Base-by-base conservation (phyloP, 1,284 basidiomycete genomes). In the Leccinum fallax region DNA sequence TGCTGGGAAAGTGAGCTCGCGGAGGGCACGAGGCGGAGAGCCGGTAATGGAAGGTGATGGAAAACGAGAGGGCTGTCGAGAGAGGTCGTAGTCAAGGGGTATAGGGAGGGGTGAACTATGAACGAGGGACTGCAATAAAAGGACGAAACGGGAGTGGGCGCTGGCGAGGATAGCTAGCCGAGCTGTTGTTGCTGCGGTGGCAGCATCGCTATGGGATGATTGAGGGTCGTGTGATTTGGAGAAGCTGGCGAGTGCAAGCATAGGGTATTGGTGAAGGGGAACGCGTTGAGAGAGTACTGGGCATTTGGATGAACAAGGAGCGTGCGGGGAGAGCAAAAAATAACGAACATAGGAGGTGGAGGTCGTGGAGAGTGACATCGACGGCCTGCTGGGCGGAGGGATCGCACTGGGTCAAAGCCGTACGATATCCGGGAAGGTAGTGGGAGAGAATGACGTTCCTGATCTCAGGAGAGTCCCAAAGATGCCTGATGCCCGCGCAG, bases 61-160 rank as follows among this genome's bases (percentile, higher is more conserved):
- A 60, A 59, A 58, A 4, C 60, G 72, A 68, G 61, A 62, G 60
- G 67, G 70, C 65, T 59, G 60, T 26, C 60, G 60, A 34, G 66
- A 32, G 64, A 64, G 58, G 66, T 85, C 80, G 34, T 72, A 73
- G 61, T 87, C 85, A 4, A 78, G 70, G 24, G 79, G 78, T 15
- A 82, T 65, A 2, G 82, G 77, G 7, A 77, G 68, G 30, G 74
- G 69, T 0, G 81, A 83, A 63, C 85, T 85, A 70, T 90, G 86
- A 0, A 87, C 86, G 36, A 89, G 77, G 5, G 88, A 84, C 66
- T 92, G 90, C 6, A 92, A 76, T 11, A 90, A 77, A 10, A 92
- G 81, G 24, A 91, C 86, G 66, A 89, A 83, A n/a, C 89, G 85
- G 13, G 89, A 88, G 68, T 92, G 88, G 1, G 85, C 82, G 24